Evolutionary conservation across 2,329 filamentous ascomycete species (phyloP), one percentile per base, ranked within the genome.

Genomic region (Calonectria ilicicola): DNA sequence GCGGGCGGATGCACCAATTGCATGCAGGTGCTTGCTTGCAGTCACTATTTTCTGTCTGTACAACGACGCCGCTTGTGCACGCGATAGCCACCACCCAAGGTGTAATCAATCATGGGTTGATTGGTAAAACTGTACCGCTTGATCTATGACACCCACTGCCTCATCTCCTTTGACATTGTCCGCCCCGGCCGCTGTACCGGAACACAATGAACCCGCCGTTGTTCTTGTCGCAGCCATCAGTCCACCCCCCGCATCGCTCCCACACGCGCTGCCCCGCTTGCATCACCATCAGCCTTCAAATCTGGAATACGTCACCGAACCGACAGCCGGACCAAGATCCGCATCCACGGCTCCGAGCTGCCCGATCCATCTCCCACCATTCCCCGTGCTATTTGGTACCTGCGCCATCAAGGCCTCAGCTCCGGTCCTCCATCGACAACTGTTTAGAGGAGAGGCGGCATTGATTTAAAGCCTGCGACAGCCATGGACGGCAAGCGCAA

Each of bases 401-500:
- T 53, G 21, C 47, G 46, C 23, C 47, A 19, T 44, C 58, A 9
- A n/a, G 9, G 19, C 38, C 17, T 44, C n/a, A 23, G 44, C n/a
- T 17, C 26, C 27, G 32, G 27, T 60, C 26, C 49, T 62, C 58
- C 46, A 21, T 47, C 66, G 17, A 17, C 53, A 19, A 40, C 38
- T 21, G 10, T 23, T 14, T 26, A 38, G 14, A 17, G 32, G 21
- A 60, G 26, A 53, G 49, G 9, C 29, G n/a, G n/a, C 26, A 15
- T 63, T 47, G 7, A 49, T 64, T 27, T 5, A 29, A 32, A 51
- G 35, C 47, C 46, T 23, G n/a, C 15, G n/a, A 19, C 44, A 47
- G 63, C 44, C 26, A 85, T 84, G 83, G 83, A 84, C 10, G 77
- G 72, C 40, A 83, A 81, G 75, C 85, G 83, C 70, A 85, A 88